Evolutionary conservation across 2,329 filamentous ascomycete genomes (phyloP), one percentile per base, ranked within the genome.

Genomic region (Aspergillus arachidicola): DNA sequence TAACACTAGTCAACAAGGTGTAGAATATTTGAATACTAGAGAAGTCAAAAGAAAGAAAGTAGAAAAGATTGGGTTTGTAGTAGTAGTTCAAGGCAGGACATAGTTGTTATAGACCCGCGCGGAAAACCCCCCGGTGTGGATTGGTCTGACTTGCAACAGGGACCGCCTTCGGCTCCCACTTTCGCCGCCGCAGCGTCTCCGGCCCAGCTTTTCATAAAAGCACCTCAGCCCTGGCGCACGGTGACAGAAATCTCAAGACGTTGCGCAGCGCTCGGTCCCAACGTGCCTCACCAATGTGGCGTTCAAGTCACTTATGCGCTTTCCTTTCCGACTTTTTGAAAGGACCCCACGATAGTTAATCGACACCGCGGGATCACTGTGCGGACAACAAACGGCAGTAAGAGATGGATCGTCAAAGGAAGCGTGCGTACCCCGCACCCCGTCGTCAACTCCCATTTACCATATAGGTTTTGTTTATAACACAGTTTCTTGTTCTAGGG

Each of bases 401-500:
- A 68, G 68, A 72, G 68, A 84, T 84, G 82, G 82, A 84, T 71
- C 81, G 80, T 71, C 78, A 76, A 73, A 78, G 80, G 71, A 84
- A 83, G 78, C 80, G 82, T 83, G 79, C 67, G 76, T 58, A 59
- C 36, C 38, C 57, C 55, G 34, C 36, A 36, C 55, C 43, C 53
- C 34, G n/a, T 34, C 45, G n/a, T 28, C 30, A 34, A 30, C n/a
- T 55, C 30, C 19, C 11, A 36, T 45, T 14, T 55, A 23, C 30
- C 28, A 34, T 38, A 23, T 28, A 36, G 38, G 32, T n/a, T 32
- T 38, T n/a, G 23, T 50, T 16, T 61, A 55, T 67, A 59, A 64
- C 54, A 3, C 12, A 38, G 23, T 32, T 59, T 54, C 28, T 23
- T 32, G 23, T 54, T 58, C 21, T 58, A 97, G 93, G 93, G 83